Conservation (phyloP, 208 protist species). For the Leishmania tarentolae region DNA sequence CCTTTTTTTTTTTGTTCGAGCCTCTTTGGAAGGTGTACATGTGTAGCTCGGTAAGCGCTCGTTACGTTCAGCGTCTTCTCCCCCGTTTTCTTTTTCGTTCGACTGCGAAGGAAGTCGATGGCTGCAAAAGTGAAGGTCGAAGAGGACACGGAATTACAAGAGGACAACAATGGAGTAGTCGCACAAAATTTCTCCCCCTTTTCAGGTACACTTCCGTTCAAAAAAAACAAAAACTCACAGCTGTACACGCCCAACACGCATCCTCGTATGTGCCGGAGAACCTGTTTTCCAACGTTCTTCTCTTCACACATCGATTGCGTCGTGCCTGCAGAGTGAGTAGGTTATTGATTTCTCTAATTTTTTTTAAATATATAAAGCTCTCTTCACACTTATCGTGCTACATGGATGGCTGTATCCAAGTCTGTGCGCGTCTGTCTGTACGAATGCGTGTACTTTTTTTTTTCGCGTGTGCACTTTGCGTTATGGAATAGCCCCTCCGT, state of each 20-base stretch:
- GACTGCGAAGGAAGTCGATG: not conserved
- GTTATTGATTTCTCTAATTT: not conserved
- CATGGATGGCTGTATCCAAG: conserved; percentile 14
- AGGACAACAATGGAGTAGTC: not conserved
- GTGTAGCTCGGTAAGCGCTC: not conserved
- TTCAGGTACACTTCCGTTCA: not conserved
- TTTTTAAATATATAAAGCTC: not conserved
- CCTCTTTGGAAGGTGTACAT: not conserved
- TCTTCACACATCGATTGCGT: not conserved
- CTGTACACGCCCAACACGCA: not conserved
- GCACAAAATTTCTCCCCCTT: not conserved
- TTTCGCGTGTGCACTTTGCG: conserved; percentile 8
- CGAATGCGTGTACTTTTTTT: conserved; percentile 4
- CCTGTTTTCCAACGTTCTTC: not conserved
- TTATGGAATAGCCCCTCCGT: not conserved
- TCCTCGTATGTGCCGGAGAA: not conserved
- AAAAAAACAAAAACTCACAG: not conserved
- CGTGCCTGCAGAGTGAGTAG: conserved; percentile 2
- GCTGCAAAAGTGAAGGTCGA: not conserved
- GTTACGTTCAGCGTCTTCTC: not conserved
- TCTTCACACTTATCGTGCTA: conserved; percentile 12
- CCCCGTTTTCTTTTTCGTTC: not conserved
- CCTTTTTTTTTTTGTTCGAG: not conserved
- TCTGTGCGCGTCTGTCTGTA: conserved; percentile 8
- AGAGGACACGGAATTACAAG: not conserved